Evolutionary conservation across 148 eudicot genomes (phyloP).

Genomic region (Agrostemma githago): DNA sequence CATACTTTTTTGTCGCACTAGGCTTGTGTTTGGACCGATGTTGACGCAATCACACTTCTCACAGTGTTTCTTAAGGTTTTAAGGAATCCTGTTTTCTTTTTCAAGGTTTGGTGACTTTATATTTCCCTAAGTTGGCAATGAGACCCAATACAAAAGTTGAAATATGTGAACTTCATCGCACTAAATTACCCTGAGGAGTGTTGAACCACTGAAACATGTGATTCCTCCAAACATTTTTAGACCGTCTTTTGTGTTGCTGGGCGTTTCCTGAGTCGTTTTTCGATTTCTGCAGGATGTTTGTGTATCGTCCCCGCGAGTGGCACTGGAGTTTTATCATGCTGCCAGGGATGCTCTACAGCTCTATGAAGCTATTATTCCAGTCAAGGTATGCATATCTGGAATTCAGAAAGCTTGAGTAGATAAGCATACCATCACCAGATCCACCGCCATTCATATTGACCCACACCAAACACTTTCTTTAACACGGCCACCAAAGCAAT

Average conservation of each 20-base stretch:
- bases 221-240: not conserved
- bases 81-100: not conserved
- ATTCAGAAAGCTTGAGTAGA: not conserved
- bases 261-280: not conserved
- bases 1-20: not conserved
- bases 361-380: conserved; percentile 81
- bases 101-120: not conserved
- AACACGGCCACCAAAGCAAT: not conserved
- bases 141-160: not conserved
- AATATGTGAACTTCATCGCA: not conserved
- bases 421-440: not conserved
- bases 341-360: conserved; percentile 84
- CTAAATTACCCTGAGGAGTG: not conserved
- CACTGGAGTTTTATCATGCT: conserved; percentile 81
- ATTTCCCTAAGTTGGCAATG: not conserved
- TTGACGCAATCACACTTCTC: not conserved
- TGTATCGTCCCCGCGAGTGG: conserved; percentile 79
- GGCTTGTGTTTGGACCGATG: not conserved
- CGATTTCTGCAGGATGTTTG: conserved; percentile 76
- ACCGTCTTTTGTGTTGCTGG: not conserved
- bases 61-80: not conserved
- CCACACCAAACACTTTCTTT: not conserved
- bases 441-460: not conserved
- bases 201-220: not conserved
- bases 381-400: conserved; percentile 64